Evolutionary conservation across 2,329 filamentous ascomycete genomes (phyloP), one percentile per base, ranked within the genome.

Genomic region (Pyrenophora tritici-repentis): DNA sequence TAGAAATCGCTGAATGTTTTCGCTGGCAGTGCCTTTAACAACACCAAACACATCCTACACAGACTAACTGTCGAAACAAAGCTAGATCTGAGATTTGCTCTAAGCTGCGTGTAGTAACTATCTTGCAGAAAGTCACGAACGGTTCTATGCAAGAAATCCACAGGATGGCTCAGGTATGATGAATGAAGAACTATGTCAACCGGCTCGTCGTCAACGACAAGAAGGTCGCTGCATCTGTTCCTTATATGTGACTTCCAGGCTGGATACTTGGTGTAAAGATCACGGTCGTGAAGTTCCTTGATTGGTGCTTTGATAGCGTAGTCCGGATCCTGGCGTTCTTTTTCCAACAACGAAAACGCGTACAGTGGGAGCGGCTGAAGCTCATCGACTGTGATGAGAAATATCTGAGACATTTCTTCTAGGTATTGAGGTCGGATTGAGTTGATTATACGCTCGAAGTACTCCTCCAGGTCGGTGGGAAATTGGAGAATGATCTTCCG

Each of bases 171-270:
- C 13, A 56, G n/a, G 34, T 51, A n/a, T n/a, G n/a, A 3, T 3
- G 56, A 47, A 35, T 59, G 46, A n/a, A 44, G 34, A n/a, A 36
- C 10, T 14, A n/a, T n/a, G 14, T 56, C 51, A 10, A 9, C 24
- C 8, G 8, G 24, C 3, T 3, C 8, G 3, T 29, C 24, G 18
- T 55, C 47, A 4, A 63, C 53, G 13, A 59, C 41, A 3, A 65
- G 50, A 4, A 65, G 50, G 14, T 65, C 62, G 5, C 58, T 42
- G 14, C 60, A 62, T 36, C 62, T 45, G 35, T 56, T 61, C 4
- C 39, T 50, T 6, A 62, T 33, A 13, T 46, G 53, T 14, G 37
- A 45, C 34, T 49, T 51, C 47, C 35, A 55, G 3, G 13, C 29
- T 1, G 14, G 22, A 18, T 48, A 54, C 18, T 50, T 1, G 2